Conservation (phyloP, 2,329 filamentous ascomycete genomes). For the Monosporascus sp. region DNA sequence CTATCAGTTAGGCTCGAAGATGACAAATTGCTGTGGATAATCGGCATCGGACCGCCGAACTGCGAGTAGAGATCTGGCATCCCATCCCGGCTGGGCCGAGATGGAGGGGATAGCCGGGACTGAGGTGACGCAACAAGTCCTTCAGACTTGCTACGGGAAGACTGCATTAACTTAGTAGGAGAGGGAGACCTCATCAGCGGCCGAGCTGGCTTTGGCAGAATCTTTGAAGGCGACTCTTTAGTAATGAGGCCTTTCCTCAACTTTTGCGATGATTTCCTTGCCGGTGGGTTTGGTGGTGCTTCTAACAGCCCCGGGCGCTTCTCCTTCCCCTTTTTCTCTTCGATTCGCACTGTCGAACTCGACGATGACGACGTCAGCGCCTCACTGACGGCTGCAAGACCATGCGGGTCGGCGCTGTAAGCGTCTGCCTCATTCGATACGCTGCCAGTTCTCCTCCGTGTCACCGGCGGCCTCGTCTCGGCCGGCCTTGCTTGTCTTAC, state of each 20-base stretch:
- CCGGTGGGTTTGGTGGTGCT: constrained; percentile 54
- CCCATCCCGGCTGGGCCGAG: constrained; percentile 63
- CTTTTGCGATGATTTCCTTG: constrained; percentile 56
- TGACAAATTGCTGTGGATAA: constrained; percentile 59
- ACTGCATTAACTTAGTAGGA: constrained; percentile 26
- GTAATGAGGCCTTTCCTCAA: constrained; percentile 35
- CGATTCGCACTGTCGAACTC: constrained; percentile 58
- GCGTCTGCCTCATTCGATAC: constrained; percentile 45
- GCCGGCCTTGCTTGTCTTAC: constrained; percentile 50
- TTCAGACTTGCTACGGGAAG: constrained; percentile 18
- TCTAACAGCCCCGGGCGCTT: constrained; percentile 39
- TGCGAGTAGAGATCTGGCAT: constrained; percentile 57
- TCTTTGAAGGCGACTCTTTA: constrained; percentile 33
- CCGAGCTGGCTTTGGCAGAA: constrained; percentile 23
- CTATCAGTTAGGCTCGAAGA: constrained; percentile 43
- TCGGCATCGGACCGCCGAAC: constrained; percentile 42
- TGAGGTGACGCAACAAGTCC: constrained; percentile 23
- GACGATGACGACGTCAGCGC: constrained; percentile 69
- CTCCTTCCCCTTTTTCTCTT: constrained; percentile 40
- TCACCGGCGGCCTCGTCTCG: constrained; percentile 54
- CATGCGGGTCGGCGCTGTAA: constrained; percentile 44
- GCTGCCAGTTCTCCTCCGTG: constrained; percentile 51
- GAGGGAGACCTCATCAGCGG: constrained; percentile 26
- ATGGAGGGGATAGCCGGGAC: constrained; percentile 40
- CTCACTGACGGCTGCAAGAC: constrained; percentile 62